These are phyloP conservation scores for Fusarium graminum DNA, from an alignment of 2,329 filamentous ascomycete species.

Conservation along the genomic window DNA sequence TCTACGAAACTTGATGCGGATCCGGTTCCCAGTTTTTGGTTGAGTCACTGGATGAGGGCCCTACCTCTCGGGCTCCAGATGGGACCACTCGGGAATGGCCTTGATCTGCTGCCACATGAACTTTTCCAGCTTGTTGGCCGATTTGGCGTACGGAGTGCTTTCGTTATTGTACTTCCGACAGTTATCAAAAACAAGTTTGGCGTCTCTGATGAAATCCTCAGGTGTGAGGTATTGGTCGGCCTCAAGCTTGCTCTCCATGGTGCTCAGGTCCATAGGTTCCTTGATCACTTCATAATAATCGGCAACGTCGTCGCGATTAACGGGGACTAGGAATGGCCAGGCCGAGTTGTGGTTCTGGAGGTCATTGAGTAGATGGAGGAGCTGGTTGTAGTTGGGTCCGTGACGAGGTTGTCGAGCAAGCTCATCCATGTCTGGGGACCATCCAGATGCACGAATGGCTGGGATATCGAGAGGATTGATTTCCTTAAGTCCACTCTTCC, in stretches of 20 bases:
- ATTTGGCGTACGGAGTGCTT: constrained; percentile 94
- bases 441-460: constrained; percentile 91
- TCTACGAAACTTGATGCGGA: constrained; percentile 19
- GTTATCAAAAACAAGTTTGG: constrained; percentile 91
- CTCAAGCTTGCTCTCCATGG: constrained; percentile 96
- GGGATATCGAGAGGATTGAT: constrained; percentile 90
- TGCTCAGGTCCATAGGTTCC: constrained; percentile 95
- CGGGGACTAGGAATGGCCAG: constrained; percentile 95
- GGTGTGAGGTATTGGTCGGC: constrained; percentile 91
- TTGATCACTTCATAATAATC: constrained; percentile 99
- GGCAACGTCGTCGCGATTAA: constrained; percentile 95
- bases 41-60: constrained; percentile 30
- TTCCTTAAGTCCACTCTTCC: constrained; percentile 78
- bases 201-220: constrained; percentile 92
- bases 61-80: constrained; percentile 65
- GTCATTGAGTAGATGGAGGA: constrained; percentile 92
- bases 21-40: constrained; percentile 20
- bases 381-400: constrained; percentile 94
- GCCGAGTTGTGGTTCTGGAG: constrained; percentile 93
- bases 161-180: constrained; percentile 97
- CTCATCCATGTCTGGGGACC: constrained; percentile 98
- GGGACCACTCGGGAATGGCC: constrained; percentile 92
- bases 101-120: constrained; percentile 96
- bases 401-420: constrained; percentile 94
- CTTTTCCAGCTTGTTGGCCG: constrained; percentile 91